Conservation (phyloP, 2,329 filamentous ascomycete species). For the Corinectria fuckeliana region DNA sequence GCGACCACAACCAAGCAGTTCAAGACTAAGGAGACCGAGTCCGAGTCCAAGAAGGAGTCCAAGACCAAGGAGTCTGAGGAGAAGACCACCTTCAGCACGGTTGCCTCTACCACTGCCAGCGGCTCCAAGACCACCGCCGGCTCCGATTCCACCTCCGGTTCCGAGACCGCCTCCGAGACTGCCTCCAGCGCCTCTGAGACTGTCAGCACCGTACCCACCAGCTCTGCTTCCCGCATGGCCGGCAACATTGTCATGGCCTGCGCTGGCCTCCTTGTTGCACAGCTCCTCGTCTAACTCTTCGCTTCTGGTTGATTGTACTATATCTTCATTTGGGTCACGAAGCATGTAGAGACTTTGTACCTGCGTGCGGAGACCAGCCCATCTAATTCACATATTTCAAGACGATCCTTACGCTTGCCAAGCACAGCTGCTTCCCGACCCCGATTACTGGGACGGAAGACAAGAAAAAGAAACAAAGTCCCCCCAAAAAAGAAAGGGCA, state of each 20-base stretch:
- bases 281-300: conserved; percentile 40
- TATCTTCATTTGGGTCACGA: conserved; percentile 31
- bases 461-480: conserved; percentile 10
- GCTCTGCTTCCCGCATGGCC: conserved; percentile 37
- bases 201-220: conserved; percentile 32
- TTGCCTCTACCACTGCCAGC: conserved; percentile 14
- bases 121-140: conserved; percentile 18
- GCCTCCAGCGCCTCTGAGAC: conserved; percentile 19
- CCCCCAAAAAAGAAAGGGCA: conserved; percentile 6
- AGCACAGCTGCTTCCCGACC: conserved; percentile 26
- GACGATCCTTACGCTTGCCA: conserved; percentile 39
- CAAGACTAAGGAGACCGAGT: conserved; percentile 21
- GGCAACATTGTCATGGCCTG: conserved; percentile 39
- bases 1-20: conserved; percentile 15
- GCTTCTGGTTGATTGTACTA: conserved; percentile 37
- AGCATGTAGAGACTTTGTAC: conserved; percentile 36
- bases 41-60: conserved; percentile 23
- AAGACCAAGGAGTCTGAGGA: conserved; percentile 3
- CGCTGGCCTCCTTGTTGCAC: conserved; percentile 39
- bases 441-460: conserved; percentile 19
- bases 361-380: conserved; percentile 37
- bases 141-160: conserved; percentile 20
- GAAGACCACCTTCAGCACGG: conserved; percentile 30
- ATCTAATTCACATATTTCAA: conserved; percentile 43
- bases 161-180: conserved; percentile 18